Percentiles rank a stretch among this genome's conserved stretches.
Evolutionary conservation across 2,329 filamentous ascomycete species (phyloP).

Genomic region (Xylaria sp.): DNA sequence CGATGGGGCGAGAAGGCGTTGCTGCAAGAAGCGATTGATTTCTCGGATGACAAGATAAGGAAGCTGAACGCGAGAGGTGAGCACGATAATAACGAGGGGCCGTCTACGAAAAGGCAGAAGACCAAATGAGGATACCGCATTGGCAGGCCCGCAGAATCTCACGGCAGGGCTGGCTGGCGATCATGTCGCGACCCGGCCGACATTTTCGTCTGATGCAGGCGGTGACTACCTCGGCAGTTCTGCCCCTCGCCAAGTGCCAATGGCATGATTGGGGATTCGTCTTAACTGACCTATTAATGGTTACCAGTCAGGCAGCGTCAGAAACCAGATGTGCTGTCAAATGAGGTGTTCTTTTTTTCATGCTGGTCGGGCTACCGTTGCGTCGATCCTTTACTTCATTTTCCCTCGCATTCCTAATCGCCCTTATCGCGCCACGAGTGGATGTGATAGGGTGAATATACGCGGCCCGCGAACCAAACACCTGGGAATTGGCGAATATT

Average conservation of each 20-base stretch:
- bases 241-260: background rate
- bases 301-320: background rate
- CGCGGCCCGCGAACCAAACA: background rate
- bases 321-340: background rate
- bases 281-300: background rate
- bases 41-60: constrained; percentile 36
- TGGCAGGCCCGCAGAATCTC: background rate
- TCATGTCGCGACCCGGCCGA: background rate
- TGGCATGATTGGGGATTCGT: too few species aligned
- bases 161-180: background rate
- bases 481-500: background rate
- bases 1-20: constrained; percentile 74
- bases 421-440: background rate
- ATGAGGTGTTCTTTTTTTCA: background rate
- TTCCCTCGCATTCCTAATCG: background rate
- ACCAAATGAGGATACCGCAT: constrained; percentile 22
- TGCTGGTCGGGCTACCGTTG: background rate
- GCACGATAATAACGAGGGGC: constrained; percentile 28
- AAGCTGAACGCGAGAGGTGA: constrained; percentile 15
- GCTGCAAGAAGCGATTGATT: constrained; percentile 54
- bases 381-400: background rate
- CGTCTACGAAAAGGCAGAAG: constrained; percentile 35
- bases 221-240: too few species aligned
- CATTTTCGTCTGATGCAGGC: constrained; percentile 11
- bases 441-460: background rate